Evolutionary conservation across 441 rosid genomes (phyloP).

Genomic region (Eruca vesicaria): DNA sequence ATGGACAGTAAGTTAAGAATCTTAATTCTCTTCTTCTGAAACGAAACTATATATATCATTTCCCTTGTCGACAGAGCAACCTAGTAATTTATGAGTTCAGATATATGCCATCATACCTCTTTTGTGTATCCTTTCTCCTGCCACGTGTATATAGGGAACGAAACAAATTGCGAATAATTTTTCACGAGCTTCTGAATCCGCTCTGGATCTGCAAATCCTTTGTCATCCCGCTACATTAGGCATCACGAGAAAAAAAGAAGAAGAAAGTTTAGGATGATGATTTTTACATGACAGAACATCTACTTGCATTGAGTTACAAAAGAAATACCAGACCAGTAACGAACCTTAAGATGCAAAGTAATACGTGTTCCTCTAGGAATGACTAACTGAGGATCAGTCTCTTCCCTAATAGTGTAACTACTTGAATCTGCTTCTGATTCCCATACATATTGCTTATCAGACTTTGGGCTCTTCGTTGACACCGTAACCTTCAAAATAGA

Average conservation of each 20-base stretch:
- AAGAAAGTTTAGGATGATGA: neutral
- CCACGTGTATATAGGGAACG: conserved; percentile 95
- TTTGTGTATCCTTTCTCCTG: conserved; percentile 92
- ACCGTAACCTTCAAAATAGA: conserved; percentile 59
- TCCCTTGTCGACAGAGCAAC: neutral
- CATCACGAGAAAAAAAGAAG: neutral
- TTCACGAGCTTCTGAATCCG: conserved; percentile 88
- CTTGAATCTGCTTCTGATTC: conserved; percentile 91
- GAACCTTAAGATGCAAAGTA: conserved; percentile 83
- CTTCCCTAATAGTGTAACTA: conserved; percentile 74
- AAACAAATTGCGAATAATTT: conserved; percentile 96
- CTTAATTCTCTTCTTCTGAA: neutral
- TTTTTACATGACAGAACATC: neutral
- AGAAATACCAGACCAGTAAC: conserved; percentile 3
- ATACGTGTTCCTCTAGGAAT: conserved; percentile 87
- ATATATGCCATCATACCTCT: conserved; percentile 54
- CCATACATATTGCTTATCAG: conserved; percentile 89
- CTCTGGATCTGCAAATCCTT: conserved; percentile 89
- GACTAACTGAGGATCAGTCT: conserved; percentile 70
- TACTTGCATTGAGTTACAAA: conserved; percentile 12
- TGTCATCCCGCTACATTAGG: conserved; percentile 64
- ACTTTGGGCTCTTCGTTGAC: conserved; percentile 86
- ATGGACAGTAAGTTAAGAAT: neutral
- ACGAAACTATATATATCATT: neutral
- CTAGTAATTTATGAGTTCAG: neutral